Base-by-base conservation (phyloP, 1,284 basidiomycete species). In the Vanrija humicola region DNA sequence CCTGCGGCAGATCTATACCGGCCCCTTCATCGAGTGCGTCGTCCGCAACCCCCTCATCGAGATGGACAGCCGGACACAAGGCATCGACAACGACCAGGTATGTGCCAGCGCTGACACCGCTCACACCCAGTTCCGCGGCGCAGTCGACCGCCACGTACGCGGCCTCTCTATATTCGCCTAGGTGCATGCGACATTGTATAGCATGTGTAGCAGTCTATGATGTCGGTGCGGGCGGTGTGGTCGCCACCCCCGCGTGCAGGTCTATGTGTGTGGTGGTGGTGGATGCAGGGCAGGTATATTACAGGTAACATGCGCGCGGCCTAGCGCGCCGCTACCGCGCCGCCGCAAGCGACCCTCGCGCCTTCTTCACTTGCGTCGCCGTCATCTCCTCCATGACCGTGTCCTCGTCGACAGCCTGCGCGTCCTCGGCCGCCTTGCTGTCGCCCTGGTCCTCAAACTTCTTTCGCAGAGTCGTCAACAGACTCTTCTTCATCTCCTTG, bases 1-100 rank as follows among this genome's bases (percentile, higher is more conserved):
- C 43, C 79, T 98, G 46, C 84, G 87, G 40, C 89, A 94, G 74
- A 85, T 98, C 61, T 94, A 96, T 75, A 82, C 84, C n/a, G 92
- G 93, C 1, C 90, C 93, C 0, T 98, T 97, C 79, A 76, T 96
- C 40, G 92, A 97, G 71, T 90, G 86, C 70, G 92, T 97, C 44
- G 90, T 94, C 44, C 83, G 90, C 51, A 97, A 98, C 72, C 93
- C 94, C 4, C 80, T 97, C 46, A 81, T 89, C 3, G 80, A 80
- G 45, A 87, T 93, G 84, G 88, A 93, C 72, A 89, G 86, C 15
- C 80, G 82, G 62, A 84, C 84, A 63, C 81, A 83, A 52, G 93
- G 92, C 15, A 85, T 96, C 54, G 93, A 96, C 73, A 95, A 92
- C 68, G 90, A 94, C 71, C 68, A 66, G 61, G 75, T 77, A 59